These are phyloP conservation scores for Pseudogymnoascus sp. DNA, from an alignment of 2,329 filamentous ascomycete genomes.

Conservation along the genomic window DNA sequence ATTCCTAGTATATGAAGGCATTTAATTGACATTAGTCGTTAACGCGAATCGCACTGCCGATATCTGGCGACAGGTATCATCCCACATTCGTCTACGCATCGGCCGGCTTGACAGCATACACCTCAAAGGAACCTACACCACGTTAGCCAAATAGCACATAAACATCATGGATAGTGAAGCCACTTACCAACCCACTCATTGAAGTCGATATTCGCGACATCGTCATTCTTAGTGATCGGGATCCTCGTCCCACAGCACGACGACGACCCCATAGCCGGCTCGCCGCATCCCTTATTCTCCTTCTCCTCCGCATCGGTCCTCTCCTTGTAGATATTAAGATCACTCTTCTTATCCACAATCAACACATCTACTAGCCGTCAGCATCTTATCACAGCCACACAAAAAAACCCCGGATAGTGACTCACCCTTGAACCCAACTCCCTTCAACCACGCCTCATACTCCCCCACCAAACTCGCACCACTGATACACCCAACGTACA, in stretches of 20 bases:
- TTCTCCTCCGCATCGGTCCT: constrained; percentile 17
- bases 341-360: constrained; percentile 38
- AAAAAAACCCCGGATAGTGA: neutral
- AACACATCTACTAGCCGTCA: constrained; percentile 30
- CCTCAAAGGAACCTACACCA: constrained; percentile 38
- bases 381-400: neutral
- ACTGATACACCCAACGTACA: constrained; percentile 54
- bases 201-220: constrained; percentile 33
- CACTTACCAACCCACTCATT: constrained; percentile 44
- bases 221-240: constrained; percentile 2
- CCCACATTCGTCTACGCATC: neutral
- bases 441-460: constrained; percentile 44
- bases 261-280: constrained; percentile 11
- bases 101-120: constrained; percentile 40
- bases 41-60: neutral
- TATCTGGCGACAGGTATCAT: neutral
- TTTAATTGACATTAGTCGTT: constrained; percentile 4
- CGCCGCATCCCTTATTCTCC: constrained; percentile 10
- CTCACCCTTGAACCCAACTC: constrained; percentile 44
- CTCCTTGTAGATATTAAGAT: constrained; percentile 42
- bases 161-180: constrained; percentile 13
- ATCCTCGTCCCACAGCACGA: constrained; percentile 15
- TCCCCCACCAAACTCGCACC: constrained; percentile 45
- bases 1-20: neutral
- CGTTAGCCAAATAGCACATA: neutral